These are phyloP conservation scores for Colletotrichum lentis DNA, from an alignment of 2,329 filamentous ascomycete genomes.

Conservation along the genomic window DNA sequence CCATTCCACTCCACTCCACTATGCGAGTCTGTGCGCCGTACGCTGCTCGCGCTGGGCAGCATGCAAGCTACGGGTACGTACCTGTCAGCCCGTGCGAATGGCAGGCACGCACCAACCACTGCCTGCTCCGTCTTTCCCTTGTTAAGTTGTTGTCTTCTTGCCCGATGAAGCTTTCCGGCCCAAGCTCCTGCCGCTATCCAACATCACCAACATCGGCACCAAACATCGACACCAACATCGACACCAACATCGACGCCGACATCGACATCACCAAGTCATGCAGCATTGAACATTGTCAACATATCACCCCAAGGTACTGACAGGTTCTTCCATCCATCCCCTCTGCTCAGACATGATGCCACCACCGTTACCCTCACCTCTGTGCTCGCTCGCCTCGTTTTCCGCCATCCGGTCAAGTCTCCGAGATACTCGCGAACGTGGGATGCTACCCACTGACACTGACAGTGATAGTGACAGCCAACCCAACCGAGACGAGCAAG, in stretches of 20 bases:
- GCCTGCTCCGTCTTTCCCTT: background rate
- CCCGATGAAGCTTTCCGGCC: slow-evolving; percentile 25
- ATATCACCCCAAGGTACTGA: no score
- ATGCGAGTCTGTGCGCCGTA: slow-evolving; percentile 16
- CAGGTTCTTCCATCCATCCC: background rate
- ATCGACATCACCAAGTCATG: no score
- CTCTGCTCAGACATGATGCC: background rate
- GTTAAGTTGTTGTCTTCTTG: background rate
- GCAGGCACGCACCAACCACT: background rate
- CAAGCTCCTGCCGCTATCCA: slow-evolving; percentile 17
- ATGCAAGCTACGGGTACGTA: background rate
- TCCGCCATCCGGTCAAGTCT: background rate
- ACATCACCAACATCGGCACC: no score
- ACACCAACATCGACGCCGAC: no score
- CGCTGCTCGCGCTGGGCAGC: background rate
- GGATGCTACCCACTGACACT: background rate
- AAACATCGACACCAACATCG: background rate
- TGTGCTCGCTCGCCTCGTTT: background rate
- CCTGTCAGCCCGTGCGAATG: background rate
- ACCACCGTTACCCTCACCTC: background rate
- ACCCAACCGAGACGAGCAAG: background rate
- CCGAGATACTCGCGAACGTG: background rate
- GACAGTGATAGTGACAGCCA: background rate
- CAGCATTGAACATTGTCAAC: no score
- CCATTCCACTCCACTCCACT: background rate